phyloP scores from a whole-genome alignment of 2,329 filamentous ascomycete species.

The Aschersonia sp. region DNA sequence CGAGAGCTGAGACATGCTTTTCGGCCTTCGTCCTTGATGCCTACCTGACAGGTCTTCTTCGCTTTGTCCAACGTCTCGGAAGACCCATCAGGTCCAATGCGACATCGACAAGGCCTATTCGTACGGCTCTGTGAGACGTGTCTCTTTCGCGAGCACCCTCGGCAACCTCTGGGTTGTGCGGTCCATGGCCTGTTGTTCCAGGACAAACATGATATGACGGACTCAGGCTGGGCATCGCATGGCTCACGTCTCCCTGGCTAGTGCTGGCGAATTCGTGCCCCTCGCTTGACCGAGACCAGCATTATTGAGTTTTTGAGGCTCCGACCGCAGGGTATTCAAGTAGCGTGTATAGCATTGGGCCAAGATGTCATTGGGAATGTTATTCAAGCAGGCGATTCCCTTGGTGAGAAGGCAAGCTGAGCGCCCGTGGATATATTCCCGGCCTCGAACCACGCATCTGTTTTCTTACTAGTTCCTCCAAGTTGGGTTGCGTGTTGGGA shows the following conservation, averaged over 20 bases:
- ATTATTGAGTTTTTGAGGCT: conserved; percentile 17
- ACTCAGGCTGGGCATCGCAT: conserved; percentile 40
- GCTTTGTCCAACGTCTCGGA: neutral
- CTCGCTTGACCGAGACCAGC: conserved; percentile 24
- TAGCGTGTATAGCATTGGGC: conserved; percentile 27
- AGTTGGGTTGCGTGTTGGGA: conserved; percentile 23
- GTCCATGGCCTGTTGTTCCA: conserved; percentile 17
- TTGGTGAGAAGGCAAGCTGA: conserved; percentile 16
- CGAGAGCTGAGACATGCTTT: neutral
- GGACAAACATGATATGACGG: conserved; percentile 35
- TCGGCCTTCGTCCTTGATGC: neutral
- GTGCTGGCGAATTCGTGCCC: conserved; percentile 35
- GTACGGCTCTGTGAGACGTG: conserved; percentile 25
- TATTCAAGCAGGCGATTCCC: conserved; percentile 32
- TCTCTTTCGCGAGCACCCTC: conserved; percentile 31
- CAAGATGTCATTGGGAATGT: conserved; percentile 38
- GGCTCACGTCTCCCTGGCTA: conserved; percentile 44
- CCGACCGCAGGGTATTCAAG: conserved; percentile 25
- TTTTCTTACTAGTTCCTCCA: conserved; percentile 25
- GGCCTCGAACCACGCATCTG: neutral
- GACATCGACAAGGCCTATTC: conserved; percentile 12
- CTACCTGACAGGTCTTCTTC: neutral
- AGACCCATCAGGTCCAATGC: neutral
- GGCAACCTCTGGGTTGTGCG: conserved; percentile 38
- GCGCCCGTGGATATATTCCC: neutral